Evolutionary conservation across 345 rosid species (phyloP).

Genomic region (Bruguiera gymnorhiza): DNA sequence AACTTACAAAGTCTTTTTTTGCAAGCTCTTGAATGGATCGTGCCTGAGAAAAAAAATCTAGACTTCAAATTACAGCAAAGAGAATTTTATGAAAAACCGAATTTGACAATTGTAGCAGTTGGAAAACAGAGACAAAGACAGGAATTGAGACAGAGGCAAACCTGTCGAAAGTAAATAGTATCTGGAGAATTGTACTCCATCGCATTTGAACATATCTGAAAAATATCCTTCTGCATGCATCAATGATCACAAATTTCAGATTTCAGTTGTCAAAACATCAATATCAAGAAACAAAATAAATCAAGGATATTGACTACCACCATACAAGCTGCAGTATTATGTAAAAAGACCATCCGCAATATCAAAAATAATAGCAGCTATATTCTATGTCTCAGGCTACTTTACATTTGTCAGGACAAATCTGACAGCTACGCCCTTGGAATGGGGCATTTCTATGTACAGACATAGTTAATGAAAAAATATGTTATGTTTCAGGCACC

Average conservation of each 20-base stretch:
- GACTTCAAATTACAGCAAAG: slow-evolving; percentile 11
- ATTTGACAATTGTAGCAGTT: too few relatives aligned
- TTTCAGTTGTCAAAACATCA: slow-evolving; percentile 13
- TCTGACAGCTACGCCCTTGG: neutral
- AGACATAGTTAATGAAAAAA: too few relatives aligned
- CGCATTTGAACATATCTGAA: slow-evolving; percentile 85
- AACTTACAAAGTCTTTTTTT: slow-evolving; percentile 81
- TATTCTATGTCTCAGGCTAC: neutral
- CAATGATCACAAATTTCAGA: slow-evolving; percentile 11
- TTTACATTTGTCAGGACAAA: neutral
- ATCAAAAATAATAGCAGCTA: too few relatives aligned
- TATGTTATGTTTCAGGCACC: too few relatives aligned
- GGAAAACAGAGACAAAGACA: neutral
- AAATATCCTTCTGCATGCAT: slow-evolving; percentile 70
- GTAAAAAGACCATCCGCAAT: neutral
- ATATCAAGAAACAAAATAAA: neutral
- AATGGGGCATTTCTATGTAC: too few relatives aligned
- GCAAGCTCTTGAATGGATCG: slow-evolving; percentile 87
- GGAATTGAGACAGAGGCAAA: slow-evolving; percentile 27
- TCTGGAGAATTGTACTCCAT: slow-evolving; percentile 95
- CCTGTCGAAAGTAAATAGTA: slow-evolving; percentile 91
- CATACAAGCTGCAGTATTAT: too few relatives aligned
- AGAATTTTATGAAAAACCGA: neutral
- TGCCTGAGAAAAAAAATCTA: slow-evolving; percentile 50
- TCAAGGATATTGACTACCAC: slow-evolving; percentile 1